Evolutionary conservation across 345 rosid genomes (phyloP).

Genomic region (Euphorbia lathyris): DNA sequence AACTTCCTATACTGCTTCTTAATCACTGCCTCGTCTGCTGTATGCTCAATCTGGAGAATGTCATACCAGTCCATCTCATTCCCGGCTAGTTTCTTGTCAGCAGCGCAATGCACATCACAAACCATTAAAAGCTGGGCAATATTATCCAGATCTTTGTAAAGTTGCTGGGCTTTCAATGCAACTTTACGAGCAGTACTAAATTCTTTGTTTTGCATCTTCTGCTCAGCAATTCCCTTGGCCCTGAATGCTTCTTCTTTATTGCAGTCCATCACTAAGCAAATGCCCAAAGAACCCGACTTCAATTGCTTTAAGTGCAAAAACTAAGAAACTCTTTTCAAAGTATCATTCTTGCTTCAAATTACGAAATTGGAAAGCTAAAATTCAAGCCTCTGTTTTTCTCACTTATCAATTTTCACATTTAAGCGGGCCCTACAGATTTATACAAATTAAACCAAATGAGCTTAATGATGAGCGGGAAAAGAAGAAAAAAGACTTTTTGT

Average conservation of each 20-base stretch:
- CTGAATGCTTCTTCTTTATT: conserved; percentile 92
- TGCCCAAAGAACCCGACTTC: neutral
- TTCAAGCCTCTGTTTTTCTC: neutral
- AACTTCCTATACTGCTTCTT: conserved; percentile 84
- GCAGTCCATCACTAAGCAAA: conserved; percentile 51
- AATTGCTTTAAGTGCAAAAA: conserved; percentile 6
- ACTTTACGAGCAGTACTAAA: conserved; percentile 63
- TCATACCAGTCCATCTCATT: conserved; percentile 86
- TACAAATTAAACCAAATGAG: neutral
- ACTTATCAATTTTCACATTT: conserved; percentile 3
- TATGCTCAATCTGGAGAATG: conserved; percentile 62
- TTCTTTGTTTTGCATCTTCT: conserved; percentile 52
- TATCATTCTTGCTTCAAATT: conserved; percentile 1
- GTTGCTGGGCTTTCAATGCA: conserved; percentile 62
- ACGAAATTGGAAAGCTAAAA: neutral
- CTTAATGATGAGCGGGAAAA: neutral
- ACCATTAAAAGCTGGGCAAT: conserved; percentile 64
- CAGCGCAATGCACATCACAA: conserved; percentile 83
- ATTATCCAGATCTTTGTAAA: conserved; percentile 56
- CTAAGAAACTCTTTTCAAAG: neutral
- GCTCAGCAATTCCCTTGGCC: conserved; percentile 66
- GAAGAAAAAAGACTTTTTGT: no score
- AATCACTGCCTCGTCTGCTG: conserved; percentile 61
- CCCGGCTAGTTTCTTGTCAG: conserved; percentile 50
- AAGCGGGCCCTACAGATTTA: conserved; percentile 13